Evolutionary conservation across 331 rosid species (phyloP).

Genomic region (Cydonia oblonga): DNA sequence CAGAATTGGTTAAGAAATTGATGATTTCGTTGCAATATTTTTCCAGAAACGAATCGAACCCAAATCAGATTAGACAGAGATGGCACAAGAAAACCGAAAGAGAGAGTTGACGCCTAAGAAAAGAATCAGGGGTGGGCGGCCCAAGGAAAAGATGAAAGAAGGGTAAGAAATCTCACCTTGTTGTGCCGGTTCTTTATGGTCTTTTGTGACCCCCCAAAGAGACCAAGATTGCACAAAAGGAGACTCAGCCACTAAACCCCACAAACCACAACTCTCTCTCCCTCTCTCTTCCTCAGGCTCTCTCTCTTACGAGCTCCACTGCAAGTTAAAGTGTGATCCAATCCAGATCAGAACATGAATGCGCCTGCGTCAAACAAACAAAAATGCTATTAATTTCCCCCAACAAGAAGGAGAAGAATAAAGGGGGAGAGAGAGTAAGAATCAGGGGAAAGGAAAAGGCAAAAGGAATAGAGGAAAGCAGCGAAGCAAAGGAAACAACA

Average conservation of each 20-base stretch:
- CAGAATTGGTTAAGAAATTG: constrained; percentile 23
- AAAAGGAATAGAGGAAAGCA: too few species aligned
- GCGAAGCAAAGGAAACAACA: too few species aligned
- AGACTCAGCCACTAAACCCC: constrained; percentile 35
- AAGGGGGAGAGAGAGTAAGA: too few species aligned
- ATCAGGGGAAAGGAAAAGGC: too few species aligned
- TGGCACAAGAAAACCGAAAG: constrained; percentile 16
- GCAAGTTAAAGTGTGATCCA: constrained; percentile 19
- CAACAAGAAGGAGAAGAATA: too few species aligned
- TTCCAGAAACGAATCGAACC: constrained; percentile 16
- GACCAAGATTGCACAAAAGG: constrained; percentile 34
- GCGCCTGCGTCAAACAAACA: too few species aligned
- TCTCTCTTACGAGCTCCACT: constrained; percentile 15
- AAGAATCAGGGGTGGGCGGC: constrained; percentile 39
- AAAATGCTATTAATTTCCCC: too few species aligned
- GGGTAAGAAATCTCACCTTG: constrained; percentile 48
- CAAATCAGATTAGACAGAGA: constrained; percentile 27
- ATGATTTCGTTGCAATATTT: constrained; percentile 16
- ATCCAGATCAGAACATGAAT: too few species aligned
- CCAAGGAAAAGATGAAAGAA: constrained; percentile 33
- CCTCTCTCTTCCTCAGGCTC: not conserved
- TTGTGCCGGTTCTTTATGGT: constrained; percentile 21
- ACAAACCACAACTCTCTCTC: constrained; percentile 8
- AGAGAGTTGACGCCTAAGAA: constrained; percentile 22
- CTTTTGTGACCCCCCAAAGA: constrained; percentile 25